Conservation (phyloP, 306 rosid species). For the Pterocarpus santalinus region DNA sequence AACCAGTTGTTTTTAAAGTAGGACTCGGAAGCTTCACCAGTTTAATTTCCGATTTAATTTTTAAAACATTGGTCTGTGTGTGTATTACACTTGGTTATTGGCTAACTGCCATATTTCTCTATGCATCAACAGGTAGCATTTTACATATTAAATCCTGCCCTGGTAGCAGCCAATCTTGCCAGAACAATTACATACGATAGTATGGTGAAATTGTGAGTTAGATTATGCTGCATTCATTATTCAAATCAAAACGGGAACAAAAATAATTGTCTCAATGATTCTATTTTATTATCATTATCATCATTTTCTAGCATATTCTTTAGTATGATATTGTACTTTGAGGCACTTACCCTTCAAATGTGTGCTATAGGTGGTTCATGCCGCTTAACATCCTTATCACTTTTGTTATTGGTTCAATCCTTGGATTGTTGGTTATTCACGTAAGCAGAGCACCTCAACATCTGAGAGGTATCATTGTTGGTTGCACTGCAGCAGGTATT, state of each 20-base stretch:
- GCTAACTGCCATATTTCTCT: background rate
- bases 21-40: too few species aligned
- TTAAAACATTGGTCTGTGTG: background rate
- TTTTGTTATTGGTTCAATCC: slow-evolving; percentile 58
- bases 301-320: background rate
- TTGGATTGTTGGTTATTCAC: slow-evolving; percentile 60
- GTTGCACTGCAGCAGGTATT: slow-evolving; percentile 67
- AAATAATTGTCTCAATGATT: background rate
- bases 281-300: background rate
- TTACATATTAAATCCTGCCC: slow-evolving; percentile 66
- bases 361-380: slow-evolving; percentile 64
- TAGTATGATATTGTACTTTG: background rate
- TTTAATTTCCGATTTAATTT: too few species aligned
- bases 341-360: background rate
- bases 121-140: slow-evolving; percentile 52
- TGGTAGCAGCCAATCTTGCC: slow-evolving; percentile 54
- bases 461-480: slow-evolving; percentile 66
- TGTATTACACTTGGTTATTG: background rate
- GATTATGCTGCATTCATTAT: background rate
- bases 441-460: slow-evolving; percentile 61
- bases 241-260: too few species aligned
- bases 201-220: slow-evolving; percentile 60
- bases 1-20: too few species aligned
- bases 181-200: slow-evolving; percentile 56
- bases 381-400: slow-evolving; percentile 64